These are phyloP conservation scores for Ceratocystis albifundus DNA, from an alignment of 2,329 filamentous ascomycete species.

Conservation along the genomic window DNA sequence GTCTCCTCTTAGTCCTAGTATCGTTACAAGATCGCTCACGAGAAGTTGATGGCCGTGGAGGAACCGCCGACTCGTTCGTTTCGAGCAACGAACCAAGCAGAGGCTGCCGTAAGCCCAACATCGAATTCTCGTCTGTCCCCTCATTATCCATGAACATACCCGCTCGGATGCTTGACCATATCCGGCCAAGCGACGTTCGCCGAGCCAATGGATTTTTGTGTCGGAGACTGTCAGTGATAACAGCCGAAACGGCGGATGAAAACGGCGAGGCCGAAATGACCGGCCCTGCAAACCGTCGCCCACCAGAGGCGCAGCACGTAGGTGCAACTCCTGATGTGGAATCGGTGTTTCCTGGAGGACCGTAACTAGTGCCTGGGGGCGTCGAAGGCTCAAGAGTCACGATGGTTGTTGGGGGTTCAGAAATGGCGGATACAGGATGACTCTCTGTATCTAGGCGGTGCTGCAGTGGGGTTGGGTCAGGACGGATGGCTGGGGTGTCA, in stretches of 20 bases:
- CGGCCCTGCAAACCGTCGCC: slow-evolving; percentile 35
- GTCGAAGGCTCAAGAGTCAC: slow-evolving; percentile 24
- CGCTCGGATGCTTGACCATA: slow-evolving; percentile 41
- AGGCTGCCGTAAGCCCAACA: slow-evolving; percentile 18
- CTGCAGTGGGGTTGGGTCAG: slow-evolving; percentile 16
- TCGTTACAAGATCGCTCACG: slow-evolving; percentile 9
- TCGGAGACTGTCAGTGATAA: slow-evolving; percentile 44
- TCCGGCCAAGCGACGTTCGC: slow-evolving; percentile 37
- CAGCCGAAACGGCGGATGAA: slow-evolving; percentile 47
- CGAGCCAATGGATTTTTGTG: slow-evolving; percentile 33
- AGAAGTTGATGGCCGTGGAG: slow-evolving; percentile 17
- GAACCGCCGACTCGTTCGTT: slow-evolving; percentile 8
- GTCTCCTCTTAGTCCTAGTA: slow-evolving; percentile 25
- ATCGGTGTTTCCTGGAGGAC: slow-evolving; percentile 25
- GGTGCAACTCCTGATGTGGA: slow-evolving; percentile 25
- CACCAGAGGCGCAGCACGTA: slow-evolving; percentile 27
- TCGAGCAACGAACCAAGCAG: slow-evolving; percentile 18
- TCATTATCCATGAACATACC: slow-evolving; percentile 44
- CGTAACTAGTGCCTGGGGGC: slow-evolving; percentile 5
- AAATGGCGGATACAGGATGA: slow-evolving; percentile 26
- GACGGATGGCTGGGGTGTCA: slow-evolving; percentile 30
- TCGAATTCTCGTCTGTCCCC: slow-evolving; percentile 28
- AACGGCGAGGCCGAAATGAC: slow-evolving; percentile 50
- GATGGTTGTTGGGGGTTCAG: slow-evolving; percentile 27
- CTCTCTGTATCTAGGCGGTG: slow-evolving; percentile 26